Evolutionary conservation across 2,329 filamentous ascomycete genomes (phyloP), one percentile per base, ranked within the genome.

Genomic region (Corniculantispora saksenae): DNA sequence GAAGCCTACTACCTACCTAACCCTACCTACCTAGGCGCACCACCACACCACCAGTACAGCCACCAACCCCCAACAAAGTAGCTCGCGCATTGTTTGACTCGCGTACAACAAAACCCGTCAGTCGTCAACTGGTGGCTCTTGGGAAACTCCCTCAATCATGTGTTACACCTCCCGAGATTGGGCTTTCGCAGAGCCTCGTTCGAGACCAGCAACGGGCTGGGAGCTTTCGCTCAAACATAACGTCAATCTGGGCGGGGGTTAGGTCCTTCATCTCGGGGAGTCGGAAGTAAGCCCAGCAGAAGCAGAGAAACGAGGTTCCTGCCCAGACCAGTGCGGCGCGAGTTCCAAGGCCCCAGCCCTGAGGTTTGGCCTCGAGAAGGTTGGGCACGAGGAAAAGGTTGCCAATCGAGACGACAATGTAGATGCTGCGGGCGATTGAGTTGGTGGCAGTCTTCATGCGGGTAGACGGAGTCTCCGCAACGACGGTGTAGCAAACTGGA

Each of bases 381-480:
- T 63, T 67, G 2, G 70, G 69, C 3, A 68, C 63, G 38, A 70
- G 62, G 48, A 67, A 69, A 48, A 70, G 43, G 47, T 71, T 71
- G 48, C 65, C 63, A 23, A 72, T 67, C 4, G 67, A 65, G 5
- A 69, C 32, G 1, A 67, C 29, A 55, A 69, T 64, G 51, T 69
- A 69, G 17, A 66, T 54, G 3, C 54, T 55, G 12, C 69, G 66
- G 13, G 68, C 67, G 15, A 73, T 64, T 1, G 68, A 61, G 62
- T 69, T 68, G 17, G 70, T 72, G 48, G 69, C 67, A 25, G 66
- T 56, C 54, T 69, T 72, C 29, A 70, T 67, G 35, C 71, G 68
- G 6, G 69, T 68, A 8, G 71, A 65, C 9, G 71, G 68, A 3
- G 73, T 38, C 76, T 84, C 67, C 69, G 81, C 82, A 69, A 83